phyloP scores from a whole-genome alignment of 2,329 filamentous ascomycete genomes.

The Magnaporthiopsis poae region DNA sequence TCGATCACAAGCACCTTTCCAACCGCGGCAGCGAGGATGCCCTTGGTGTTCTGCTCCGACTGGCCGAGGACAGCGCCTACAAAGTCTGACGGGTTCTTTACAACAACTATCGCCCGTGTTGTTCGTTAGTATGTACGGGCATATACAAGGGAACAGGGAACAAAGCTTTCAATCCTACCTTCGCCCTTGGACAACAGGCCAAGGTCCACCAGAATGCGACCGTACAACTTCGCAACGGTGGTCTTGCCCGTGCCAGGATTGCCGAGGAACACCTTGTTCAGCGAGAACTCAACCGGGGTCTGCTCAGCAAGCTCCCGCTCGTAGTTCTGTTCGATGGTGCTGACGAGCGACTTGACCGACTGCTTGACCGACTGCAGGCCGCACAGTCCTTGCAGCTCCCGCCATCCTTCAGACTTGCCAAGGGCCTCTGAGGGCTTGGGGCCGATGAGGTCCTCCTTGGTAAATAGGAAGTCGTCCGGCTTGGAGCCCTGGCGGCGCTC shows the following conservation, averaged over 20 bases:
- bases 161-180: conserved; percentile 32
- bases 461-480: conserved; percentile 50
- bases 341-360: conserved; percentile 47
- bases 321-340: conserved; percentile 55
- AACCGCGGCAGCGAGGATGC: conserved; percentile 52
- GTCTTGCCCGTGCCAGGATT: conserved; percentile 70
- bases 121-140: background rate
- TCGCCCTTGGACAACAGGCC: conserved; percentile 60
- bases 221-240: conserved; percentile 64
- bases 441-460: conserved; percentile 61
- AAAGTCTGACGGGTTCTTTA: conserved; percentile 68
- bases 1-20: conserved; percentile 75
- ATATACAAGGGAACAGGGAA: background rate
- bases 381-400: conserved; percentile 44
- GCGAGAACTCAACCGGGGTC: conserved; percentile 45
- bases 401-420: conserved; percentile 44
- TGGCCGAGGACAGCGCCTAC: conserved; percentile 52
- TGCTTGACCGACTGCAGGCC: conserved; percentile 55
- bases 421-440: conserved; percentile 51
- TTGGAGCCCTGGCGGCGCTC: conserved; percentile 28
- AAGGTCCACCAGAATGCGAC: conserved; percentile 55
- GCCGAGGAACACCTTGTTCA: conserved; percentile 63
- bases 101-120: conserved; percentile 36
- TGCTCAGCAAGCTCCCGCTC: conserved; percentile 54
- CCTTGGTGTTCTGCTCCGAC: conserved; percentile 64